Evolutionary conservation across 2,329 filamentous ascomycete species (phyloP), one percentile per base, ranked within the genome.

Genomic region (Alternaria novae-zelandiae): DNA sequence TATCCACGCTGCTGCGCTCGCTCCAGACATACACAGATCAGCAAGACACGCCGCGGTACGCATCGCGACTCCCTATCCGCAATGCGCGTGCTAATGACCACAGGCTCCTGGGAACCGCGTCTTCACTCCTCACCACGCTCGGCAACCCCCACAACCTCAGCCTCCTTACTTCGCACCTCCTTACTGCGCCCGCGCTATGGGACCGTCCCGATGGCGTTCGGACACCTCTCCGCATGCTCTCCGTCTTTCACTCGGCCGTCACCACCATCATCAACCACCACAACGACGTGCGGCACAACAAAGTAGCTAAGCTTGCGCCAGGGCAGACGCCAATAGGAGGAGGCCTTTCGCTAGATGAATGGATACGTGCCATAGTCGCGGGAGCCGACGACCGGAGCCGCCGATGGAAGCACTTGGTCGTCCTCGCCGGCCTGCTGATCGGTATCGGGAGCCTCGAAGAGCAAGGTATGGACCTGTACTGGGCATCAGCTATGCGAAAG

Each of bases 331-430:
- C 77, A 1, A 63, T 73, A 2, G 78, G 77, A 2, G 78, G 88
- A 15, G 86, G 84, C 25, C 78, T 88, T 6, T 78, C 83, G 6
- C 79, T 84, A 15, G 84, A 87, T 50, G 85, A 86, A 51, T 90
- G 88, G 88, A 80, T 86, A 23, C 84, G 83, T 66, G 87, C 88
- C 1, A 82, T 89, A 3, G 83, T 87, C 3, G 83, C 83, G 44
- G 88, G 88, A 9, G 88, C 88, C 15, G 86, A 90, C 72, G 88
- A 87, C 47, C 85, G 83, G 70, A 90, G 83, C 28, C 86, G 85
- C 17, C 84, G 92, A 74, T 97, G 93, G 93, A 90, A 93, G 78
- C 94, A 97, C 78, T 80, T 94, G 28, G 83, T 97, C n/a, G 86
- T 94, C 6, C 86, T 97, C 9, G 89, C 90, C 0, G 94, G 93